Base-by-base conservation (phyloP, 1,284 basidiomycete genomes). In the Puccinia horiana region DNA sequence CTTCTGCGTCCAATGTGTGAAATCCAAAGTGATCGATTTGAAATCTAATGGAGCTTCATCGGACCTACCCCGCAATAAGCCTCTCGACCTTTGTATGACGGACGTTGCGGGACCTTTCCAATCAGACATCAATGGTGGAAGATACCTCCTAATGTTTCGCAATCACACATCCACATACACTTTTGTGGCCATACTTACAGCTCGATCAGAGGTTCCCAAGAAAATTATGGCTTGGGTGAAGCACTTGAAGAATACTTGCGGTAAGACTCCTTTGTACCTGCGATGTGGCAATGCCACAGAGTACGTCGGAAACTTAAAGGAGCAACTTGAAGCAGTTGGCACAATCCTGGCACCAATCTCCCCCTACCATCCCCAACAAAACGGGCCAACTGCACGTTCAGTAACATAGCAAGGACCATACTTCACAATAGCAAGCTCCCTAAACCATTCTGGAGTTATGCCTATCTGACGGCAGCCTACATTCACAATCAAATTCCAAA, bases 381-480 rank as follows among this genome's bases (percentile, higher is more conserved):
- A 72, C 29, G 42, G 69, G 35, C 23, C 20, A 72, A 72, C 47
- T 42, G 42, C 2, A 72, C 69, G 1, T 2, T 72, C 2, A 42
- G 69, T 16, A 26, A 72, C 23, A 72, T 72, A 42, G 69, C 69
- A 47, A n/a, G 42, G 32, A 72, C 69, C 2, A 72, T 72, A 42
- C 14, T 72, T 5, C 20, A 72, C 23, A 4, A 3, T 1, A 49
- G 42, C 23, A 2, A 29, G 26, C 18, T 72, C 2, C 42, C 69
- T 5, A 47, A 14, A n/a, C n/a, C 3, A 2, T 47, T 5, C 2
- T 72, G 69, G 69, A 72, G 42, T 26, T 72, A 44, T 49, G 69
- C 69, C n/a, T 72, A 72, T 40, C n/a, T 29, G 1, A 65, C 14
- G 9, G 63, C 32, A 1, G 63, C 63, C 2, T 29, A 37, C 32